These are phyloP conservation scores for Suillus clintonianus DNA, from an alignment of 768 basidiomycete genomes.

Conservation along the genomic window DNA sequence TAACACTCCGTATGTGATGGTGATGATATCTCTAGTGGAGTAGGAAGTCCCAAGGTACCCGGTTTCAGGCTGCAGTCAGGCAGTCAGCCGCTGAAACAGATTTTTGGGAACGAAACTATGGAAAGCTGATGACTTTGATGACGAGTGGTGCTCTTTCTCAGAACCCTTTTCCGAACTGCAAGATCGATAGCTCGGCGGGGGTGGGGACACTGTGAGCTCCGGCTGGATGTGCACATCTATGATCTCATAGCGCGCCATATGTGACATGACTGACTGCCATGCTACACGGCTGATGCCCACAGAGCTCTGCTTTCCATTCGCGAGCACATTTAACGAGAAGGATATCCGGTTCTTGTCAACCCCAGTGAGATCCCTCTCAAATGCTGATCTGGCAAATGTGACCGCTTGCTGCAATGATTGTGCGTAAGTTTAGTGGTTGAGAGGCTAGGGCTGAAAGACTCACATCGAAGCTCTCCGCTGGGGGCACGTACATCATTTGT, in stretches of 20 bases:
- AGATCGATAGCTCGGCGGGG: conserved; percentile 42
- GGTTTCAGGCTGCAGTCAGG: background rate
- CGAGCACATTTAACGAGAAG: conserved; percentile 41
- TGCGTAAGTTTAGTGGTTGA: background rate
- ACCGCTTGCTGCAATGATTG: conserved; percentile 45
- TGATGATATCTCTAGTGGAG: background rate
- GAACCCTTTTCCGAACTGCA: conserved; percentile 8
- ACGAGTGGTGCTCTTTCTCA: conserved; percentile 9
- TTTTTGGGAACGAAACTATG: conserved; percentile 10
- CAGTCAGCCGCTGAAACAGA: conserved; percentile 15
- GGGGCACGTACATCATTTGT: conserved; percentile 53
- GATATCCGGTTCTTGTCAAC: conserved; percentile 43
- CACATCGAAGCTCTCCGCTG: conserved; percentile 45
- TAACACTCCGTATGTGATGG: background rate
- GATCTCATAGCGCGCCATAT: conserved; percentile 48
- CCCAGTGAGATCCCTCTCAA: conserved; percentile 38
- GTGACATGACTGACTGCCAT: conserved; percentile 45
- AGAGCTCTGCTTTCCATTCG: conserved; percentile 32
- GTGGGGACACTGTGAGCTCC: conserved; percentile 27
- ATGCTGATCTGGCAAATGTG: conserved; percentile 50
- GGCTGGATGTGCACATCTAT: conserved; percentile 46
- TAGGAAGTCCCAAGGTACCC: background rate
- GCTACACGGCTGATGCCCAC: conserved; percentile 55
- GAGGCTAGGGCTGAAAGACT: conserved; percentile 11
- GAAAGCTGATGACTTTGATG: background rate